These are phyloP conservation scores for Trichosporon sp. DNA, from an alignment of 1,284 basidiomycete genomes.

Conservation along the genomic window DNA sequence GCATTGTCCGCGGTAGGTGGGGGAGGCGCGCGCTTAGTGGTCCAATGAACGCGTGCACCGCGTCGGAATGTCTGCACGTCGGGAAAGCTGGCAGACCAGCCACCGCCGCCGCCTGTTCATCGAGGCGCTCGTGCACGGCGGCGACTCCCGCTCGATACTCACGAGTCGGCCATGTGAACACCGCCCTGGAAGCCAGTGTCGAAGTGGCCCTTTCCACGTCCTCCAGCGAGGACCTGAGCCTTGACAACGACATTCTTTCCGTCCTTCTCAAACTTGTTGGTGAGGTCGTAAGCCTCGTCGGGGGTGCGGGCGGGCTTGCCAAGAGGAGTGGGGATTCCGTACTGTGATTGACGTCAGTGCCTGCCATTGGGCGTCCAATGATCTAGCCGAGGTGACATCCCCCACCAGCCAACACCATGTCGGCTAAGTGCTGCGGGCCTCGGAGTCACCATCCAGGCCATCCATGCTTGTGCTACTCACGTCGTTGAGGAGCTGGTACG, in stretches of 20 bases:
- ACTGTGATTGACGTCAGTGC: slow-evolving; percentile 61
- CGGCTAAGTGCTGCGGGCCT: background rate
- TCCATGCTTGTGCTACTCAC: slow-evolving; percentile 60
- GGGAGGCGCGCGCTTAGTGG: background rate
- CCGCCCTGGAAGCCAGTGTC: slow-evolving; percentile 95
- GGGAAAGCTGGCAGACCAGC: background rate
- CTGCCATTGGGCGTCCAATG: background rate
- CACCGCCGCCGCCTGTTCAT: background rate
- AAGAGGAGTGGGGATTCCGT: slow-evolving; percentile 95
- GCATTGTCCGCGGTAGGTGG: background rate
- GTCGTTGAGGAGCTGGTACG: slow-evolving; percentile 89
- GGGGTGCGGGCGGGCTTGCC: slow-evolving; percentile 83
- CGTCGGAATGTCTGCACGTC: slow-evolving; percentile 6
- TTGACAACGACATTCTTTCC: slow-evolving; percentile 88
- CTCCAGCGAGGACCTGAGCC: slow-evolving; percentile 96
- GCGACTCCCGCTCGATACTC: slow-evolving; percentile 43
- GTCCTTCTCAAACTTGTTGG: slow-evolving; percentile 74
- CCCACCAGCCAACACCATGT: background rate
- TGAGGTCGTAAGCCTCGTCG: slow-evolving; percentile 86
- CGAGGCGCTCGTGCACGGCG: background rate
- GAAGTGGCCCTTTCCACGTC: slow-evolving; percentile 97
- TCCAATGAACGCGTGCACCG: background rate
- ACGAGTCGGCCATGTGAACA: slow-evolving; percentile 93
- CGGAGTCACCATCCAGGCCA: background rate
- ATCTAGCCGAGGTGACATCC: slow-evolving; percentile 17